Conservation (phyloP, 2,329 filamentous ascomycete species). For the Diaporthe citrichinensis region DNA sequence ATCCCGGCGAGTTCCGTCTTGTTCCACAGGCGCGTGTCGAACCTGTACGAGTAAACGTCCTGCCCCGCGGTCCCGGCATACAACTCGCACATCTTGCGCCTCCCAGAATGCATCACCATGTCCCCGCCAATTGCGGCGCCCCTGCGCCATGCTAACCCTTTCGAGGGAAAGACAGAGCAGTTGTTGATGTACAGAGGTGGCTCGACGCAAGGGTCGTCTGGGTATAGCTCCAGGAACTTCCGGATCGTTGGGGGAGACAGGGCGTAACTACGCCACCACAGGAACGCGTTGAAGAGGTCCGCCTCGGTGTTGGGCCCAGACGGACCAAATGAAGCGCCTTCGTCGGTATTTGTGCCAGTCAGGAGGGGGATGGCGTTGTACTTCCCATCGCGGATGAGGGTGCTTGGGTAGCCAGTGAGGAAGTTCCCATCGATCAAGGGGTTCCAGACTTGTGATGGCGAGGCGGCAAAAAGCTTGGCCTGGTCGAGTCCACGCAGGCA, state of each 20-base stretch:
- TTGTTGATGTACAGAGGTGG: constrained; percentile 59
- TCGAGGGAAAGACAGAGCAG: constrained; percentile 49
- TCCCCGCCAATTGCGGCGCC: constrained; percentile 61
- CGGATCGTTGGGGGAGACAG: constrained; percentile 60
- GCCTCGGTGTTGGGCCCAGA: constrained; percentile 55
- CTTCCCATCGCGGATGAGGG: constrained; percentile 57
- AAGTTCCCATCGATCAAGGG: constrained; percentile 63
- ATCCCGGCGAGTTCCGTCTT: constrained; percentile 56
- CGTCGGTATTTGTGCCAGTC: constrained; percentile 64
- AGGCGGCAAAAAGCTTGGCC: constrained; percentile 52
- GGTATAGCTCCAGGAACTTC: constrained; percentile 61
- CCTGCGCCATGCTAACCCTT: constrained; percentile 61
- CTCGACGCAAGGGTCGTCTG: constrained; percentile 61
- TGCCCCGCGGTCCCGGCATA: constrained; percentile 51
- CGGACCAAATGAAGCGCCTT: constrained; percentile 60
- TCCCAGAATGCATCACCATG: constrained; percentile 62
- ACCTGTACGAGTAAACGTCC: constrained; percentile 63
- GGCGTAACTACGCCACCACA: constrained; percentile 61
- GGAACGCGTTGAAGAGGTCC: constrained; percentile 58
- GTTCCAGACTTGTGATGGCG: constrained; percentile 57
- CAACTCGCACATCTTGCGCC: constrained; percentile 60
- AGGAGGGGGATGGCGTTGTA: constrained; percentile 61
- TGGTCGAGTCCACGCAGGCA: constrained; percentile 54
- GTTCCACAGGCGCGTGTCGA: constrained; percentile 62
- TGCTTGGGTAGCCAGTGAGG: constrained; percentile 62